phyloP scores from a whole-genome alignment of 257 asterid genomes.

The Solanum etuberosum region DNA sequence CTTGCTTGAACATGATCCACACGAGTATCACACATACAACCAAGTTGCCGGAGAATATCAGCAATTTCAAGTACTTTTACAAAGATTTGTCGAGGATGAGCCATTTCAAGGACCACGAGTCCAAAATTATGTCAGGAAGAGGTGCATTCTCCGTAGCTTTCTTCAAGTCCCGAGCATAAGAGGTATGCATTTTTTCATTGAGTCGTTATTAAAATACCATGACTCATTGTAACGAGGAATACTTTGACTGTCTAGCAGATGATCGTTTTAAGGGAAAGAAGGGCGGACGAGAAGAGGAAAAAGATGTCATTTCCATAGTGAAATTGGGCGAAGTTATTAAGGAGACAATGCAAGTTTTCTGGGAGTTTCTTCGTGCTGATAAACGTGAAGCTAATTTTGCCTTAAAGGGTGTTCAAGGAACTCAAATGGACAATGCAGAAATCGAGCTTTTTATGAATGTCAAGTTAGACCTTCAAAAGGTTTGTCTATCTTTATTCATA shows the following conservation, averaged over 20 bases:
- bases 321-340: conserved; percentile 24
- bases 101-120: conserved; percentile 54
- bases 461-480: conserved; percentile 53
- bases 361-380: conserved; percentile 58
- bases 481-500: conserved; percentile 2
- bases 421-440: conserved; percentile 15
- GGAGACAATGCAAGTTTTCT: conserved; percentile 51
- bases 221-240: background rate
- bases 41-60: conserved; percentile 59
- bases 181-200: conserved; percentile 21
- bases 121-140: conserved; percentile 40
- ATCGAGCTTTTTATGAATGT: conserved; percentile 30
- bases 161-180: conserved; percentile 64
- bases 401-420: conserved; percentile 18
- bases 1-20: conserved; percentile 27
- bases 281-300: conserved; percentile 27
- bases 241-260: conserved; percentile 24
- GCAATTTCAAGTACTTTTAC: conserved; percentile 69
- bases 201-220: background rate
- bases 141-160: conserved; percentile 45
- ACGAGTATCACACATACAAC: conserved; percentile 38
- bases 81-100: conserved; percentile 75
- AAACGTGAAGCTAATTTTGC: conserved; percentile 22
- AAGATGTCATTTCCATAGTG: conserved; percentile 31
- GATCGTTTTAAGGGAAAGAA: conserved; percentile 46